Conservation (phyloP, 2,329 filamentous ascomycete species). For the Leptographium procerum region DNA sequence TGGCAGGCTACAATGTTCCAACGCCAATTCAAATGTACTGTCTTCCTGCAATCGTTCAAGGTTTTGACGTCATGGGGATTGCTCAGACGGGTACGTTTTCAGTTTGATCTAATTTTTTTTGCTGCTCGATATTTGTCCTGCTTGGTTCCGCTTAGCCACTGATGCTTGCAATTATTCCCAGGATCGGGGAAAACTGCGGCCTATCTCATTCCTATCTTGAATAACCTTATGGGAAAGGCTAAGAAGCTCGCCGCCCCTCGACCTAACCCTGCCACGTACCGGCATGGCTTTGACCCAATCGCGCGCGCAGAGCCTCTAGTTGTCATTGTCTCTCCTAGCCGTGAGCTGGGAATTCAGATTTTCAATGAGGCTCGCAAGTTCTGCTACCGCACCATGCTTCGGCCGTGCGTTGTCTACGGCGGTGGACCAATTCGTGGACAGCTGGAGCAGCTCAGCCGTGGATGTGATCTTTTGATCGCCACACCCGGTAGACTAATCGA, state of each 20-base stretch:
- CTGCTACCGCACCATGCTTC: constrained; percentile 89
- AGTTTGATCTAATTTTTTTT: neutral
- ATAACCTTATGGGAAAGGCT: constrained; percentile 89
- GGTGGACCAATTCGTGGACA: constrained; percentile 64
- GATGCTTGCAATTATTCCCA: constrained; percentile 22
- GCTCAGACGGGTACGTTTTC: constrained; percentile 73
- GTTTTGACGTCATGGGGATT: constrained; percentile 74
- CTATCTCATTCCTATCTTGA: constrained; percentile 80
- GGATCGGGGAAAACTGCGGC: constrained; percentile 95
- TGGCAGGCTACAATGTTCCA: constrained; percentile 58
- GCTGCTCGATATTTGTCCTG: neutral
- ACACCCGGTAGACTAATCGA: constrained; percentile 80
- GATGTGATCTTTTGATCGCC: constrained; percentile 81
- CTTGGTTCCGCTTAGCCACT: too few species aligned
- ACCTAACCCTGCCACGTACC: constrained; percentile 50
- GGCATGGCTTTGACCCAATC: constrained; percentile 29
- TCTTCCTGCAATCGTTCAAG: constrained; percentile 65
- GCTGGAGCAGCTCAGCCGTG: constrained; percentile 60
- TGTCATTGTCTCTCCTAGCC: constrained; percentile 72
- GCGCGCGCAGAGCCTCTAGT: constrained; percentile 79
- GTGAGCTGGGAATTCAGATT: constrained; percentile 87
- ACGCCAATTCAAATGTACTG: constrained; percentile 84
- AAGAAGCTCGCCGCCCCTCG: constrained; percentile 74
- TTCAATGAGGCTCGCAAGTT: constrained; percentile 89
- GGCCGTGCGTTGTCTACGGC: constrained; percentile 82